Evolutionary conservation across 129 eudicot genomes (phyloP).

Genomic region (Escallonia herrerae): DNA sequence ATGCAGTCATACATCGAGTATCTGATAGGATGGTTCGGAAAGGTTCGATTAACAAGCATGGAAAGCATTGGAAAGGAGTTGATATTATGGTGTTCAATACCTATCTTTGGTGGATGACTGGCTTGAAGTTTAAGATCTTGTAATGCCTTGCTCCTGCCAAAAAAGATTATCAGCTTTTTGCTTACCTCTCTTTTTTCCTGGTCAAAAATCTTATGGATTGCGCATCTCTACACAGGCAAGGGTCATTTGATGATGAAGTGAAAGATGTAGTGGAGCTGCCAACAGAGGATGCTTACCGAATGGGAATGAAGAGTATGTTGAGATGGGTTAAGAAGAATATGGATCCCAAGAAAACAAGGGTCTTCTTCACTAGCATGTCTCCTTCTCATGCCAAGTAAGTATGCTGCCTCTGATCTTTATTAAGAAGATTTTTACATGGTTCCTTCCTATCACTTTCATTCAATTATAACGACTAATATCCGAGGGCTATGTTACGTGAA

Average conservation of each 20-base stretch:
- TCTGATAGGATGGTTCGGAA: constrained; percentile 75
- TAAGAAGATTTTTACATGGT: too few species aligned
- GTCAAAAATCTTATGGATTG: background rate
- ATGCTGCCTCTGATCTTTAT: background rate
- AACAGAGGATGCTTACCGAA: constrained; percentile 83
- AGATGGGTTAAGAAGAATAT: constrained; percentile 85
- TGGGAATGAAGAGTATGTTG: constrained; percentile 89
- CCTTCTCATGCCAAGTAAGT: constrained; percentile 89
- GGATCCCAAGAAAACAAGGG: constrained; percentile 75
- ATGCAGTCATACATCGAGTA: constrained; percentile 62
- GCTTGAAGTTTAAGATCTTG: constrained; percentile 64
- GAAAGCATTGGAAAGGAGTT: constrained; percentile 86
- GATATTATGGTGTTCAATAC: constrained; percentile 96
- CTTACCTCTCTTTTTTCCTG: background rate
- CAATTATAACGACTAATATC: too few species aligned
- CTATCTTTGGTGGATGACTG: constrained; percentile 99
- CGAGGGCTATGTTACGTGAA: too few species aligned
- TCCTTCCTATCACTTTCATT: too few species aligned
- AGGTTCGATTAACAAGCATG: constrained; percentile 85
- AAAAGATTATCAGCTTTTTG: background rate
- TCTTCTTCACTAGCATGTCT: constrained; percentile 97
- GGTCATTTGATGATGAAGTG: constrained; percentile 72
- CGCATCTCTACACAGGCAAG: constrained; percentile 43
- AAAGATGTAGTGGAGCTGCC: constrained; percentile 51
- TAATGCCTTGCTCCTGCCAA: constrained; percentile 20